A percentile compares a stretch with the other conserved stretches of the same genome.
Conservation (phyloP, 495 filamentous ascomycete species). For the Xanthoparmelia taractica region DNA sequence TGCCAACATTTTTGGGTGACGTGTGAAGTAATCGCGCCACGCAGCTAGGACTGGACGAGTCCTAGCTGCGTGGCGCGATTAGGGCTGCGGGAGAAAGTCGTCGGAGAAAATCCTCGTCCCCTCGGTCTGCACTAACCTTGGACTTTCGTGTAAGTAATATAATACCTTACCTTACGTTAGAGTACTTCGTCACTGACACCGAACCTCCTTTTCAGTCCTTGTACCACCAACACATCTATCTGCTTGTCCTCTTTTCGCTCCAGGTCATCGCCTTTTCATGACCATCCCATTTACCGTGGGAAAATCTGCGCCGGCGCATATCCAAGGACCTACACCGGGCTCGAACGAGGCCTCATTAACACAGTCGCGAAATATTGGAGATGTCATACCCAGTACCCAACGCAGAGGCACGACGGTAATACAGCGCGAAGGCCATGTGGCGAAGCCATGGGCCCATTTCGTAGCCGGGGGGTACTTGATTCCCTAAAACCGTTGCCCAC, state of each 20-base stretch:
- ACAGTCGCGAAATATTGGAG: slow-evolving; percentile 57
- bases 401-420: slow-evolving; percentile 32
- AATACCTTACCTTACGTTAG: background rate
- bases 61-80: no score
- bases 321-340: slow-evolving; percentile 1
- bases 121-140: no score
- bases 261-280: slow-evolving; percentile 18
- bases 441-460: slow-evolving; percentile 82
- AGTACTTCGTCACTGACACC: background rate
- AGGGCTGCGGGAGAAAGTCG: no score
- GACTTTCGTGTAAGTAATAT: no score
- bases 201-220: background rate
- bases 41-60: no score
- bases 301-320: slow-evolving; percentile 18
- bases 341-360: slow-evolving; percentile 30
- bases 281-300: slow-evolving; percentile 16
- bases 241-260: background rate
- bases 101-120: no score
- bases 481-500: slow-evolving; percentile 4
- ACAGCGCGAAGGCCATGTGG: slow-evolving; percentile 42
- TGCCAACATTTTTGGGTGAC: no score
- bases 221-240: background rate
- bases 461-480: slow-evolving; percentile 71
- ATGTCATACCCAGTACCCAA: slow-evolving; percentile 41
- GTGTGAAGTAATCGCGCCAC: no score